Conservation (phyloP, 805 yeast species). For the Brettanomyces bruxellensis region DNA sequence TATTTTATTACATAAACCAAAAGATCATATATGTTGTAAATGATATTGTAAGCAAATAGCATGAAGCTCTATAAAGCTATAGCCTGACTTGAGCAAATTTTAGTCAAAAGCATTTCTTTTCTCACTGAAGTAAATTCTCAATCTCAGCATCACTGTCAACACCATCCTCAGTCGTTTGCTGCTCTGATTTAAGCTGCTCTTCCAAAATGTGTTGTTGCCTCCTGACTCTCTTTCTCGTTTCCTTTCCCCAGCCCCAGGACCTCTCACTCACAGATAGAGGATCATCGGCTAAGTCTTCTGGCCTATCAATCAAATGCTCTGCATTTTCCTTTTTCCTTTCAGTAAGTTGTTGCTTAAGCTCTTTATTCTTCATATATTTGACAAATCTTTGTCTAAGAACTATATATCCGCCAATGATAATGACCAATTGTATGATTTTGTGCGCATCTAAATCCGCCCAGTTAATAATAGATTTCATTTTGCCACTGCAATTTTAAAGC, state of each 20-base stretch:
- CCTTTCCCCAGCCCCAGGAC: slow-evolving; percentile 74
- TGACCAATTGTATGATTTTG: slow-evolving; percentile 37
- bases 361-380: slow-evolving; percentile 48
- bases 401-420: slow-evolving; percentile 55
- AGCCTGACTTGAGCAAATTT: neutral
- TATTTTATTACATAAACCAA: too few relatives aligned
- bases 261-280: slow-evolving; percentile 21
- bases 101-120: neutral
- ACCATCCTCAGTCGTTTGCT: slow-evolving; percentile 23
- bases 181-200: slow-evolving; percentile 34
- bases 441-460: slow-evolving; percentile 28
- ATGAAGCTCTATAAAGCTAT: neutral
- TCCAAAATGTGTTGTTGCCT: slow-evolving; percentile 46
- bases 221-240: slow-evolving; percentile 52
- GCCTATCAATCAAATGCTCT: slow-evolving; percentile 22
- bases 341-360: slow-evolving; percentile 37
- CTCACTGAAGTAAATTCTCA: slow-evolving; percentile 26
- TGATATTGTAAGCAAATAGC: neutral
- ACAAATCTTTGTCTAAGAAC: slow-evolving; percentile 48
- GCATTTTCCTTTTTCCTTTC: slow-evolving; percentile 37
- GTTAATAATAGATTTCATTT: neutral
- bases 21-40: too few relatives aligned
- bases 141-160: slow-evolving; percentile 30
- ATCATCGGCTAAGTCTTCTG: slow-evolving; percentile 22
- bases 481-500: too few relatives aligned